Base-by-base conservation (phyloP, 495 filamentous ascomycete species). In the Trichoderma erinaceum region DNA sequence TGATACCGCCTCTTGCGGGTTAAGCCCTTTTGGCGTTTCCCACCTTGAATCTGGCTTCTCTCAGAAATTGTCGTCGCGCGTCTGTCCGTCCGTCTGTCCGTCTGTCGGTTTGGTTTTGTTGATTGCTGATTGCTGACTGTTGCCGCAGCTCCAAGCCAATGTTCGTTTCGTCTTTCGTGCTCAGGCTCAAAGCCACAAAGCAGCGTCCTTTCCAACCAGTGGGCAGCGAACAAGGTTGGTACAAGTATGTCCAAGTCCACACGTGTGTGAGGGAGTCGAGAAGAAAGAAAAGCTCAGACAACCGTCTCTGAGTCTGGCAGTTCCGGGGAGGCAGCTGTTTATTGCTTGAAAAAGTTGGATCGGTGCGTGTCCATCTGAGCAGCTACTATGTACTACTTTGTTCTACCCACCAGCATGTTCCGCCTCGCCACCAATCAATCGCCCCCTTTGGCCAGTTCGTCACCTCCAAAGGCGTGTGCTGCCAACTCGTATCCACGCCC, bases 391-490 rank as follows among this genome's bases (percentile, higher is more conserved):
- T n/a, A n/a, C 15, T 18, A 61, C 56, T 29, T 29, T 61, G 56
- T 61, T 61, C 56, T 61, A 61, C 56, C 56, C 56, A 27, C 56
- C 56, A 27, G 23, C 23, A 13, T 61, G 56, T 61, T 61, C 56
- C 52, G 52, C 52, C 56, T 61, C 29, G 56, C 56, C 56, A 32
- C 56, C 56, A 61, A 61, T 61, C 27, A 61, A 27, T 61, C 25
- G 56, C 56, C 27, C 35, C 56, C 56, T 61, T 58, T 52, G 48
- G 56, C 29, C 56, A 12, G 25, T 27, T 32, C 56, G 29, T 61
- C 56, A 61, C 56, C 25, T 61, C 6, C 23, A 35, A 56, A 61
- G 56, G 56, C 56, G 25, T 61, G 56, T 29, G 56, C 56, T 61
- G 56, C 29, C 25, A 61, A 61, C 27, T 61, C 56, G 56, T 61